phyloP scores from a whole-genome alignment of 2,329 filamentous ascomycete species.

The Xylaria sp. region DNA sequence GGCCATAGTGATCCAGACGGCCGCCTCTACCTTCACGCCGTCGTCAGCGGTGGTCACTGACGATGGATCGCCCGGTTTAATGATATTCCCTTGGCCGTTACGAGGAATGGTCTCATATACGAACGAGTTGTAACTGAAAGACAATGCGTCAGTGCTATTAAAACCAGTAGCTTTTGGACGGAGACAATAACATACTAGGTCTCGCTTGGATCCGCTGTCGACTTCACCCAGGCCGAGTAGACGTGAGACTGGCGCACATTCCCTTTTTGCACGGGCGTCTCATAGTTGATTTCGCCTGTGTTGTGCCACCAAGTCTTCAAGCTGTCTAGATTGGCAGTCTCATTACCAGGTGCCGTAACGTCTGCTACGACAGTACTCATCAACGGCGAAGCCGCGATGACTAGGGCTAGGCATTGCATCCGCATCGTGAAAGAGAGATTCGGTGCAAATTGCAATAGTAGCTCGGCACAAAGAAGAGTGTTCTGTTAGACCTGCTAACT shows the following conservation, averaged over 20 bases:
- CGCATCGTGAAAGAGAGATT: background rate
- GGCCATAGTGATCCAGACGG: conserved; percentile 27
- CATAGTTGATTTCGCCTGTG: conserved; percentile 27
- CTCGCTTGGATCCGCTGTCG: conserved; percentile 6
- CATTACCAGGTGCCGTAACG: conserved; percentile 14
- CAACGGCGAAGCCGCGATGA: conserved; percentile 2
- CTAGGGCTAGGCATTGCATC: background rate
- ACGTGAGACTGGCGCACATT: conserved; percentile 21
- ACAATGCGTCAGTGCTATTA: background rate
- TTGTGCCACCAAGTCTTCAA: conserved; percentile 27
- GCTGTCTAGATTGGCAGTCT: conserved; percentile 13
- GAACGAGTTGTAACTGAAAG: conserved; percentile 23
- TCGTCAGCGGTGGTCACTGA: conserved; percentile 18
- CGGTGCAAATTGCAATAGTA: background rate
- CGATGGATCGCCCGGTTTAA: conserved; percentile 16
- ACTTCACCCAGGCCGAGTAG: conserved; percentile 29
- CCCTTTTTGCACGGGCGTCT: conserved; percentile 19
- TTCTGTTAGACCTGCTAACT: background rate
- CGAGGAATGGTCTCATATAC: conserved; percentile 29
- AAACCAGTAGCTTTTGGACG: background rate
- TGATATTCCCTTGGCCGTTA: conserved; percentile 26
- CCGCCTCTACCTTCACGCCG: conserved; percentile 15
- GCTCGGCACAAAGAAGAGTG: background rate
- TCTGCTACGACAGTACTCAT: background rate
- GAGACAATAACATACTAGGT: conserved; percentile 16